Percentiles rank a stretch among this genome's conserved stretches.
These are phyloP conservation scores for Haematococcus lacustris DNA, from an alignment of 139 green algal species.

Conservation along the genomic window DNA sequence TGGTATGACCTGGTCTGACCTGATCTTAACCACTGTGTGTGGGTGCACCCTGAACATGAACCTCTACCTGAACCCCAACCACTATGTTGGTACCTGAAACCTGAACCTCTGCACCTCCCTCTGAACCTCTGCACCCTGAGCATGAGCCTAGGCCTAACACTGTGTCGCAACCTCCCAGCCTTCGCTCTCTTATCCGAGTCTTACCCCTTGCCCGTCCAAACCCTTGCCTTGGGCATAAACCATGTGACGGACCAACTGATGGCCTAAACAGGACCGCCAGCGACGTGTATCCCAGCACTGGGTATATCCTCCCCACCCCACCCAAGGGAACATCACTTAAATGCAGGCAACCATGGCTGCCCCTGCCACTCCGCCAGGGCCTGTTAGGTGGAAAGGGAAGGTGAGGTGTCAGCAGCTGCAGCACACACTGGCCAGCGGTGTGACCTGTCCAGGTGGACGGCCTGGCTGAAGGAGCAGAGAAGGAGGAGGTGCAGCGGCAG, in stretches of 20 bases:
- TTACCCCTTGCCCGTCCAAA: too few species aligned
- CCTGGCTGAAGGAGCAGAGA: constrained; percentile 21
- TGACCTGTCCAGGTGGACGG: constrained; percentile 14
- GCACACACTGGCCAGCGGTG: background rate
- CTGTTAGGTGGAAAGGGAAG: background rate
- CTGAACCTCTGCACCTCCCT: too few species aligned
- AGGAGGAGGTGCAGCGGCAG: constrained; percentile 16
- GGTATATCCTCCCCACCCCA: background rate
- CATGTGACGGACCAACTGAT: too few species aligned
- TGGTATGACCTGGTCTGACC: background rate
- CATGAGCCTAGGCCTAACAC: too few species aligned
- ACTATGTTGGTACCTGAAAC: too few species aligned
- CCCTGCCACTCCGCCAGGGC: background rate
- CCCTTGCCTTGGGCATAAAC: too few species aligned
- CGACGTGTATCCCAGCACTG: background rate
- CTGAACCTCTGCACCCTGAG: too few species aligned
- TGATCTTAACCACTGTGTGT: background rate
- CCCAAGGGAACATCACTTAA: background rate
- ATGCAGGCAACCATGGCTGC: background rate
- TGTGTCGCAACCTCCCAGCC: too few species aligned
- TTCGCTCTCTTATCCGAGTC: too few species aligned
- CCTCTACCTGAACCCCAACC: background rate
- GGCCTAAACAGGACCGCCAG: background rate
- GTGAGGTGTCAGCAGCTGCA: background rate
- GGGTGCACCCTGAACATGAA: background rate